Base-by-base conservation (phyloP, 345 rosid genomes). In the Theobroma cacao region DNA sequence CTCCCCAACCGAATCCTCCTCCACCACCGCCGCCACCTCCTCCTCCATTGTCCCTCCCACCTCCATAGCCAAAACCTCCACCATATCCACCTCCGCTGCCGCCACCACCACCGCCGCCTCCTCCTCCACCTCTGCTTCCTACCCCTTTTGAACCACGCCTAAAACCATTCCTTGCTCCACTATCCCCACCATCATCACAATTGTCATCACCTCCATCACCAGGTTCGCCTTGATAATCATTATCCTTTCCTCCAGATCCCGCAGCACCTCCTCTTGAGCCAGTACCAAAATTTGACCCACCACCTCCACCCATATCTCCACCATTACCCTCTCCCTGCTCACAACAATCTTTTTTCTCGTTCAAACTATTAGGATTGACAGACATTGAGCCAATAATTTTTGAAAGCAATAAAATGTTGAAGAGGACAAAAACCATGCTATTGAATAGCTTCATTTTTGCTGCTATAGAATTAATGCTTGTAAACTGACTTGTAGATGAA, bases 1-100 rank as follows among this genome's bases (percentile, higher is more conserved):
- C 68, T 33, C 68, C 68, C 68, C 17, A 34, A 63, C 45, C 68
- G 9, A 34, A 34, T 2, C 15, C 45, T 14, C 2, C 13, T 34
- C 68, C 15, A 63, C 43, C 22, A 34, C 68, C 68, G 0, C 43
- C 40, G 0, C 68, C 68, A 0, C 41, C 15, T 8, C 68, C 68
- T 34, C 68, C 45, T 11, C 45, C 26, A 34, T 63, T 63, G 1
- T 63, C 12, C 1, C 22, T 34, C 24, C 68, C 68, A 63, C 22
- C 68, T 34, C 45, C 68, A 63, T 63, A 63, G 26, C 68, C 68
- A 63, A 5, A 63, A 18, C 66, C 41, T 62, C n/a, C 66, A 62
- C 68, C 68, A 34, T 33, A 63, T 18, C 68, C 68, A 2, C 43
- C 3, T 5, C 65, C 65, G 1, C 41, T 12, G 0, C 68, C 68